These are phyloP conservation scores for Extremus antarcticus DNA, from an alignment of 495 filamentous ascomycete genomes.

Conservation along the genomic window DNA sequence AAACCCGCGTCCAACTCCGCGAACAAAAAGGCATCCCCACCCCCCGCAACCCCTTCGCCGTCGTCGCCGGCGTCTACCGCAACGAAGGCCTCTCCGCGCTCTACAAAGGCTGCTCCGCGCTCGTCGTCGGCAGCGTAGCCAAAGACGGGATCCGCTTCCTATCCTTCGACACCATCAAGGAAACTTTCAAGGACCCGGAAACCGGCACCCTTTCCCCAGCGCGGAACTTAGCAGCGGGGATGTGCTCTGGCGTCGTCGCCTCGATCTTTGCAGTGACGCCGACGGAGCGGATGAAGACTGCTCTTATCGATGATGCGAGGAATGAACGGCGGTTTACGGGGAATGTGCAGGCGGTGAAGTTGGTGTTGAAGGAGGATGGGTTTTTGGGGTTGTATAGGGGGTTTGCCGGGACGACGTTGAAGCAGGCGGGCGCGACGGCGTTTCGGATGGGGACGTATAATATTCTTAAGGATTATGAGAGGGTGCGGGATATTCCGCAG, in stretches of 20 bases:
- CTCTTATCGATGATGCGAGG: slow-evolving; percentile 56
- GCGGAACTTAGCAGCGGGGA: slow-evolving; percentile 49
- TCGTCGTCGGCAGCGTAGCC: slow-evolving; percentile 49
- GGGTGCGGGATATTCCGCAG: slow-evolving; percentile 32
- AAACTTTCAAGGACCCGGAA: slow-evolving; percentile 45
- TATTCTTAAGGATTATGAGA: slow-evolving; percentile 51
- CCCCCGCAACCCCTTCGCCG: slow-evolving; percentile 42
- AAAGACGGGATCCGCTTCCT: slow-evolving; percentile 60
- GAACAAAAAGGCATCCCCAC: slow-evolving; percentile 34
- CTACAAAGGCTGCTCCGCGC: slow-evolving; percentile 53
- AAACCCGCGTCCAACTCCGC: slow-evolving; percentile 52
- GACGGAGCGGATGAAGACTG: slow-evolving; percentile 57
- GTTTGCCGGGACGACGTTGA: slow-evolving; percentile 52
- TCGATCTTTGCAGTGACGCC: slow-evolving; percentile 52
- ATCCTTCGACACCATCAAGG: slow-evolving; percentile 54
- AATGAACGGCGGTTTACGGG: slow-evolving; percentile 40
- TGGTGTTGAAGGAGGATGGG: slow-evolving; percentile 41
- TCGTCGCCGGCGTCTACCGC: slow-evolving; percentile 39
- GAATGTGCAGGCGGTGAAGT: too few relatives aligned
- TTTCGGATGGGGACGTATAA: slow-evolving; percentile 60
- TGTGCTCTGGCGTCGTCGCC: slow-evolving; percentile 49
- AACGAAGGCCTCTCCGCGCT: slow-evolving; percentile 48
- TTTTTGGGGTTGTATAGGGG: slow-evolving; percentile 49
- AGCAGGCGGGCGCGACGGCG: slow-evolving; percentile 53
- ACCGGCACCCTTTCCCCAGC: slow-evolving; percentile 44